These are phyloP conservation scores for Cerrena zonata DNA, from an alignment of 1,284 basidiomycete genomes.

Conservation along the genomic window DNA sequence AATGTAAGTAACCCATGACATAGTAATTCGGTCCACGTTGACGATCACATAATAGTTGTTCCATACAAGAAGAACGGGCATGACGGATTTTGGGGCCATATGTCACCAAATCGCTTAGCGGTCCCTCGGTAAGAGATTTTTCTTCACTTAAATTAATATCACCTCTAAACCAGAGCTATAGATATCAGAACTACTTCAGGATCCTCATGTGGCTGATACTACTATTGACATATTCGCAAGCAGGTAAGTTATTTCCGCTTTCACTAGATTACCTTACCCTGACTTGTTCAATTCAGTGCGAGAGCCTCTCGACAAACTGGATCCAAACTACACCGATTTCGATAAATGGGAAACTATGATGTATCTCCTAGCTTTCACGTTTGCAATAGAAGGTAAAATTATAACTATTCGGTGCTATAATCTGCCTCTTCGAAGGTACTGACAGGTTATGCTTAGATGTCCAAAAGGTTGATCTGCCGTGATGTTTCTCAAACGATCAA, in stretches of 20 bases:
- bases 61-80: constrained; percentile 49
- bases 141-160: not conserved
- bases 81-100: constrained; percentile 59
- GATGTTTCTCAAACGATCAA: not conserved
- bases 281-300: constrained; percentile 42
- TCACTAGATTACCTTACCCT: not conserved
- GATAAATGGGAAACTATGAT: constrained; percentile 76
- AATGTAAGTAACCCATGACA: constrained; percentile 45
- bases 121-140: constrained; percentile 64
- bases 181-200: constrained; percentile 74
- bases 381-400: constrained; percentile 65
- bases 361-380: constrained; percentile 73
- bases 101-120: constrained; percentile 74
- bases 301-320: constrained; percentile 63
- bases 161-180: constrained; percentile 18
- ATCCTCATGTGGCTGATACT: constrained; percentile 81
- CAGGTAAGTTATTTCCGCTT: constrained; percentile 44
- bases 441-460: constrained; percentile 43
- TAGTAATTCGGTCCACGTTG: not conserved
- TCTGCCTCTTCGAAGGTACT: not conserved
- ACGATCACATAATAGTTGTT: constrained; percentile 42
- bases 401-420: not conserved
- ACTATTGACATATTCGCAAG: constrained; percentile 80
- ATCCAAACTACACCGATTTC: constrained; percentile 43
- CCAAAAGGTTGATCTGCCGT: constrained; percentile 43